phyloP scores from a whole-genome alignment of 2,329 filamentous ascomycete species.

The Talaromyces islandicus region DNA sequence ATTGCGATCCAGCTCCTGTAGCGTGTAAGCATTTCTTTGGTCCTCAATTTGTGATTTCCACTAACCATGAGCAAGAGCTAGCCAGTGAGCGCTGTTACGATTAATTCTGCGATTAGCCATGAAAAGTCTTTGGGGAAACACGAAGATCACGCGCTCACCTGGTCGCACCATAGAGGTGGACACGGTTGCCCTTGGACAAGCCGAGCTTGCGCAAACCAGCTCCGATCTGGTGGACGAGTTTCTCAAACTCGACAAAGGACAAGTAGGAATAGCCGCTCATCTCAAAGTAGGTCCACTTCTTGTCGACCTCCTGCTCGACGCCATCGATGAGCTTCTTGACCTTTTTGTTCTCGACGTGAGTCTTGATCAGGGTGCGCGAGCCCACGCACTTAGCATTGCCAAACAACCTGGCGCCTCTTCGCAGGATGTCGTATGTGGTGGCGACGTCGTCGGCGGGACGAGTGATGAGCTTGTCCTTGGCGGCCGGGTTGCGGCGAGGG shows the following conservation, averaged over 20 bases:
- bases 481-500: conserved; percentile 66
- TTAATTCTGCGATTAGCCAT: neutral
- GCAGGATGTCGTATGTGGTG: conserved; percentile 75
- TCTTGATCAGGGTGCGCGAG: conserved; percentile 65
- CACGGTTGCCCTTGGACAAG: conserved; percentile 57
- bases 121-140: neutral
- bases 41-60: conserved; percentile 5
- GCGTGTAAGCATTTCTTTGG: conserved; percentile 1
- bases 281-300: conserved; percentile 89
- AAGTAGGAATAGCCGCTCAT: conserved; percentile 70
- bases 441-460: conserved; percentile 63
- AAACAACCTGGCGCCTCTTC: conserved; percentile 59
- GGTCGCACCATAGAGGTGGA: conserved; percentile 82
- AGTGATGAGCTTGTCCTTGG: conserved; percentile 63
- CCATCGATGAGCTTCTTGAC: conserved; percentile 84
- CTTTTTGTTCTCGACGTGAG: conserved; percentile 81
- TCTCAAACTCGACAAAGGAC: conserved; percentile 74
- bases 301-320: conserved; percentile 71
- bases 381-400: conserved; percentile 62
- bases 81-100: conserved; percentile 64
- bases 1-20: conserved; percentile 66
- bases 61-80: conserved; percentile 68
- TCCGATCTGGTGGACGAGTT: conserved; percentile 62
- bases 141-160: conserved; percentile 45
- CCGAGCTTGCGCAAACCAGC: conserved; percentile 70